These are phyloP conservation scores for Phanerodontia chrysosporium DNA, from an alignment of 768 basidiomycete genomes.

Conservation along the genomic window DNA sequence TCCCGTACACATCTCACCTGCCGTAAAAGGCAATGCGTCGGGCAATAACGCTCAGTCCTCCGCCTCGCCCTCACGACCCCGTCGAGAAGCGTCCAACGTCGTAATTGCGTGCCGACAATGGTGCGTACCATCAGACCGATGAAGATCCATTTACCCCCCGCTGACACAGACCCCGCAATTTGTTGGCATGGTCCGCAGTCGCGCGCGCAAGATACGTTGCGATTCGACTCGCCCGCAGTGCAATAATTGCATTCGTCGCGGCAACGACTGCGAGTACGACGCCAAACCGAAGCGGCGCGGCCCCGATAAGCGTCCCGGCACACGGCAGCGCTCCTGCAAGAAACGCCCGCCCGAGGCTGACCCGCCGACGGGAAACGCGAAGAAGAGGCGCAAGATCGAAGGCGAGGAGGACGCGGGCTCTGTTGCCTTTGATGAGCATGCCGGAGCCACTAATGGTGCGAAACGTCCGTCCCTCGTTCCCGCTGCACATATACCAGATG, in stretches of 20 bases:
- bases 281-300: constrained; percentile 77
- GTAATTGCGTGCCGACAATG: constrained; percentile 86
- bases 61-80: constrained; percentile 15
- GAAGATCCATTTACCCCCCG: constrained; percentile 28
- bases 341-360: constrained; percentile 55
- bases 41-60: constrained; percentile 19
- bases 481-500: constrained; percentile 15
- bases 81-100: constrained; percentile 43
- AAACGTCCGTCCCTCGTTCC: constrained; percentile 17
- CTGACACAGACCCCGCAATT: constrained; percentile 13
- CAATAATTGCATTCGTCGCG: constrained; percentile 76
- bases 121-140: constrained; percentile 44
- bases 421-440: constrained; percentile 32
- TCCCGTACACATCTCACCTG: constrained; percentile 15
- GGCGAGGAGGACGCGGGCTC: constrained; percentile 21
- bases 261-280: constrained; percentile 78
- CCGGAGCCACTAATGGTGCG: constrained; percentile 30
- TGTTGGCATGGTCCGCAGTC: constrained; percentile 45
- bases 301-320: constrained; percentile 83
- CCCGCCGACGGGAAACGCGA: constrained; percentile 16
- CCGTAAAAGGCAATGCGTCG: constrained; percentile 16
- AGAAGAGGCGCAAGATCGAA: constrained; percentile 30
- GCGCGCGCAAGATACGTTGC: constrained; percentile 81
- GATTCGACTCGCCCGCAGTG: constrained; percentile 79
- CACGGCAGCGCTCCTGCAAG: constrained; percentile 81